phyloP scores from a whole-genome alignment of 768 basidiomycete genomes.

The Boletus vinaceobasis region DNA sequence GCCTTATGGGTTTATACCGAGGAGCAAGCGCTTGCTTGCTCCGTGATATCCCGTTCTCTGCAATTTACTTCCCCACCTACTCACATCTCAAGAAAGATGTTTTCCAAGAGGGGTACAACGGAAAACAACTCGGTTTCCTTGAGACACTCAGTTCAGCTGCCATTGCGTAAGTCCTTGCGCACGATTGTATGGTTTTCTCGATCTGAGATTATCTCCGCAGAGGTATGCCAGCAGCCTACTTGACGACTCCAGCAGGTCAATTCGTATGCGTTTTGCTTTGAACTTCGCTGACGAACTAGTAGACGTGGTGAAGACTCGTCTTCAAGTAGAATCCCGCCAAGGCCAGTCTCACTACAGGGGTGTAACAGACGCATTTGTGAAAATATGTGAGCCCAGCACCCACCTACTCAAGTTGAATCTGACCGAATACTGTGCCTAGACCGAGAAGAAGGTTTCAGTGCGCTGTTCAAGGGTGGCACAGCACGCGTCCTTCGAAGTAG shows the following conservation, averaged over 20 bases:
- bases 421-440: constrained; percentile 40
- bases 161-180: constrained; percentile 58
- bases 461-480: constrained; percentile 89
- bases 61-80: constrained; percentile 87
- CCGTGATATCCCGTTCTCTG: constrained; percentile 96
- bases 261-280: constrained; percentile 7
- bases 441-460: constrained; percentile 83
- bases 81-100: constrained; percentile 89
- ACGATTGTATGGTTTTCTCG: constrained; percentile 12
- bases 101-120: constrained; percentile 94
- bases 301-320: constrained; percentile 97
- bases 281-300: constrained; percentile 17
- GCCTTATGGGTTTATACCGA: constrained; percentile 88
- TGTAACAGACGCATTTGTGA: constrained; percentile 80
- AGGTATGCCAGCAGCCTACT: constrained; percentile 96
- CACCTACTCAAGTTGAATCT: constrained; percentile 8
- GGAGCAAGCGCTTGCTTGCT: constrained; percentile 91
- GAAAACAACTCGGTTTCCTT: constrained; percentile 85
- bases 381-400: constrained; percentile 66
- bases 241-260: constrained; percentile 86
- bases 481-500: constrained; percentile 87
- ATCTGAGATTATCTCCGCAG: constrained; percentile 44
- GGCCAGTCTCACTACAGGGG: constrained; percentile 94
- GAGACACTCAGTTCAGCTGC: constrained; percentile 85
- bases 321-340: constrained; percentile 89